A percentile compares a stretch with the other conserved stretches of the same genome.
Evolutionary conservation across 306 rosid genomes (phyloP).

Genomic region (Bauhinia variegata): DNA sequence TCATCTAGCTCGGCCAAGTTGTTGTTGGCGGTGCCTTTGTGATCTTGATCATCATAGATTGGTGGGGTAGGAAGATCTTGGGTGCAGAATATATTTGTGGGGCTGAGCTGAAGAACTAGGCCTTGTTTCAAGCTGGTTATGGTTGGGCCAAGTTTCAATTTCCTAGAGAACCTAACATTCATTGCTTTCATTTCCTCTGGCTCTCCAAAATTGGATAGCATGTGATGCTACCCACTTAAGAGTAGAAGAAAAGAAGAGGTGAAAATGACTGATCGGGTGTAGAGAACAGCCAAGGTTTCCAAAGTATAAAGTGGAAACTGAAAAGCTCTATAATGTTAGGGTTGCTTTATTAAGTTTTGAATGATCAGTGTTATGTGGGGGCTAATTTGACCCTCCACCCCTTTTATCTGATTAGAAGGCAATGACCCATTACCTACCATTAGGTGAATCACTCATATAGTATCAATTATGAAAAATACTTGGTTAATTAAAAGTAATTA

Average conservation of each 20-base stretch:
- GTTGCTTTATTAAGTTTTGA: constrained; percentile 48
- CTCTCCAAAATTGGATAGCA: constrained; percentile 42
- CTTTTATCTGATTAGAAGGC: constrained; percentile 40
- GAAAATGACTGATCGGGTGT: constrained; percentile 43
- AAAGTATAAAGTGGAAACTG: constrained; percentile 52
- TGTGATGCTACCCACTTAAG: constrained; percentile 40
- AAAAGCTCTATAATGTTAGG: constrained; percentile 44
- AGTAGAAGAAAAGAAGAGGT: constrained; percentile 41
- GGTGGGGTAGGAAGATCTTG: constrained; percentile 47
- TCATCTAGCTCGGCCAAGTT: constrained; percentile 38
- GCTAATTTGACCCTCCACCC: constrained; percentile 37
- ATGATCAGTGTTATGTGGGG: constrained; percentile 61
- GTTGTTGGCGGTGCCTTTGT: constrained; percentile 39
- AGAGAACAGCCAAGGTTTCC: constrained; percentile 42
- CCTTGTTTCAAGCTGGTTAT: constrained; percentile 59
- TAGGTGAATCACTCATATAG: constrained; percentile 59
- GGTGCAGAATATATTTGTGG: constrained; percentile 48
- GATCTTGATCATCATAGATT: constrained; percentile 40
- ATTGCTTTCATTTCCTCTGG: constrained; percentile 50
- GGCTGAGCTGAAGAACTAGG: constrained; percentile 53
- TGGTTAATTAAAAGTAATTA: constrained; percentile 39
- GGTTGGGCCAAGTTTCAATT: constrained; percentile 63
- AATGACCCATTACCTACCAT: constrained; percentile 73
- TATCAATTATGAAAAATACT: constrained; percentile 27
- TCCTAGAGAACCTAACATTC: constrained; percentile 61